These are phyloP conservation scores for Tulasnella sp. DNA, from an alignment of 768 basidiomycete genomes.

Conservation along the genomic window DNA sequence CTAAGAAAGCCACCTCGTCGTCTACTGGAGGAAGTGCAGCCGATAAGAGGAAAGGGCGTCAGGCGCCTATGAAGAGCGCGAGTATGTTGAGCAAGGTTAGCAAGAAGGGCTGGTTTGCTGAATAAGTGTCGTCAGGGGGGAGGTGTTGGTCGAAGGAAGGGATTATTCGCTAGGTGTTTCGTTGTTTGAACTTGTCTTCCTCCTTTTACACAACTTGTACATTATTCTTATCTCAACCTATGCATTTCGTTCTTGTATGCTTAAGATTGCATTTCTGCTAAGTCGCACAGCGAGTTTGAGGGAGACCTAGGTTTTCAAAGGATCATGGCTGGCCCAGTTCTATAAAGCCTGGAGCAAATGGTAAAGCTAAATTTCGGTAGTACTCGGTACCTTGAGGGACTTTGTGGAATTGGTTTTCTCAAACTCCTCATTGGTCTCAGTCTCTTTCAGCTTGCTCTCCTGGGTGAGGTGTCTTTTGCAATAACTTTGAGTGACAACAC, in stretches of 20 bases:
- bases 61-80: neutral
- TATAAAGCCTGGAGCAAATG: no score
- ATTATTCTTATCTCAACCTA: no score
- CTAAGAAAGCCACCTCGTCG: neutral
- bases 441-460: constrained; percentile 28
- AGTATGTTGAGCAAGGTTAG: neutral
- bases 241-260: no score
- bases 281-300: no score
- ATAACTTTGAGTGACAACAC: constrained; percentile 28
- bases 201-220: no score
- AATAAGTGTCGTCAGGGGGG: neutral
- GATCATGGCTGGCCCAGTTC: no score
- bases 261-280: no score
- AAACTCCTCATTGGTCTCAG: constrained; percentile 28
- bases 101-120: neutral
- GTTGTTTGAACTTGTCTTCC: no score
- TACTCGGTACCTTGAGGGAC: neutral
- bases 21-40: neutral
- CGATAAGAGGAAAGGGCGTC: neutral
- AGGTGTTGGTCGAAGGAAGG: no score
- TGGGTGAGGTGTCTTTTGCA: constrained; percentile 33
- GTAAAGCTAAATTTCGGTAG: no score
- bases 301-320: no score
- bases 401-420: constrained; percentile 26
- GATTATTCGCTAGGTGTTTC: no score